Base-by-base conservation (phyloP, 768 basidiomycete genomes). In the Cystobasidiopsis lactophilus region DNA sequence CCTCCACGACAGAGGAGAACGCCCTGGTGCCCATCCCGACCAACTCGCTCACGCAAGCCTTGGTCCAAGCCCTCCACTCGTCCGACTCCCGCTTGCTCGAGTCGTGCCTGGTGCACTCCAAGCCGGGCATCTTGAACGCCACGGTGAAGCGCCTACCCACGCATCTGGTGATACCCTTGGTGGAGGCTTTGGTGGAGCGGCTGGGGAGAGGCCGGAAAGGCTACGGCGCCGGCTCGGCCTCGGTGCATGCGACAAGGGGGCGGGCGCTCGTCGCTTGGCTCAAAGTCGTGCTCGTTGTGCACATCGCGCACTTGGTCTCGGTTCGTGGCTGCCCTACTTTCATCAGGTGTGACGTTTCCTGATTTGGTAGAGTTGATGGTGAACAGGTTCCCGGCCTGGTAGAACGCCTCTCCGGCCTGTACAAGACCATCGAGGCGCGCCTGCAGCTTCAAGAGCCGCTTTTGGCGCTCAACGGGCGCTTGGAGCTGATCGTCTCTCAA, bases 61-160 rank as follows among this genome's bases (percentile, higher is more conserved):
- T 98, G 46, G 83, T 91, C 53, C 93, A 98, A 69, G 91, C 93
- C 0, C 69, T 98, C 26, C 93, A 98, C 65, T 95, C 93, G 1
- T 80, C 82, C 19, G 93, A 98, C 70, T 75, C 82, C 2, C 76
- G 77, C 10, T 70, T 96, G 35, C 69, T 96, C 55, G 85, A 93
- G 63, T 80, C 80, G 24, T 91, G 88, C 68, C 68, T 91, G 29
- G 70, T 76, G 1, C 83, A 95, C 66, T 81, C 85, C 18, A 79
- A 89, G 60, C 70, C 74, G n/a, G 66, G 70, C 2, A 70, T 98
- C 44, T 81, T 98, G 54, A 74, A 78, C 43, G 83, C 85, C 63
- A 93, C 91, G 1, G 78, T 98, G 39, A 74, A 77, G 52, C 74
- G 82, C 50, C 69, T 98, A 21, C 93, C 88, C 14, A 58, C 57